Base-by-base conservation (phyloP, 2,329 filamentous ascomycete species). In the Talaromyces rugulosus region DNA sequence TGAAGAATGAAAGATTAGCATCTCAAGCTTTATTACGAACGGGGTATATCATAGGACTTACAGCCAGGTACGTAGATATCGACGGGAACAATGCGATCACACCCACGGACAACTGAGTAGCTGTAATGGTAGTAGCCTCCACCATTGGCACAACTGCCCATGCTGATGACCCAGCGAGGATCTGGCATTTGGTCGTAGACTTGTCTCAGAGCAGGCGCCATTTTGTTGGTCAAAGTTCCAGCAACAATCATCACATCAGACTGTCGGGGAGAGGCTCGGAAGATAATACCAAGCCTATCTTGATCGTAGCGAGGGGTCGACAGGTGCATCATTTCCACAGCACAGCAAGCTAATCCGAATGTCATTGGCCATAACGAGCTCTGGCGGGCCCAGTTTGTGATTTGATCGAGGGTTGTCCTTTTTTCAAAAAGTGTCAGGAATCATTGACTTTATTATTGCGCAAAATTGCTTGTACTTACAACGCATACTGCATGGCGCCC, bases 151-250 rank as follows among this genome's bases (percentile, higher is more conserved):
- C 90, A 94, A 72, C 87, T 90, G 27, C 90, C 90, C 91, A 94
- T 94, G 71, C 87, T 90, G 71, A 89, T 85, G 59, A 94, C 91
- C 92, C 92, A 96, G 70, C 91, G 85, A 40, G 92, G 92, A 55
- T 96, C 92, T 53, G 92, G 92, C 92, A 96, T 96, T 82, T 96
- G 92, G 78, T 96, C 91, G 80, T 96, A 96, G 66, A 94, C 90
- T 80, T 94, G 91, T 76, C 92, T 86, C 72, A 96, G 82, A 51
- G 91, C 92, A 16, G 91, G 91, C 1, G 91, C 91, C 92, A 96
- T 96, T 83, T 96, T 96, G 83, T 96, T 96, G 70, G 91, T 96
- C 68, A 96, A 84, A 42, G 91, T 96, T 66, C 91, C 91, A 58
- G 91, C 91, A 50, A 95, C 91, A 72, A 95, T 95, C 91, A 95